These are phyloP conservation scores for Beauveria asiatica DNA, from an alignment of 2,329 filamentous ascomycete species.

Conservation along the genomic window DNA sequence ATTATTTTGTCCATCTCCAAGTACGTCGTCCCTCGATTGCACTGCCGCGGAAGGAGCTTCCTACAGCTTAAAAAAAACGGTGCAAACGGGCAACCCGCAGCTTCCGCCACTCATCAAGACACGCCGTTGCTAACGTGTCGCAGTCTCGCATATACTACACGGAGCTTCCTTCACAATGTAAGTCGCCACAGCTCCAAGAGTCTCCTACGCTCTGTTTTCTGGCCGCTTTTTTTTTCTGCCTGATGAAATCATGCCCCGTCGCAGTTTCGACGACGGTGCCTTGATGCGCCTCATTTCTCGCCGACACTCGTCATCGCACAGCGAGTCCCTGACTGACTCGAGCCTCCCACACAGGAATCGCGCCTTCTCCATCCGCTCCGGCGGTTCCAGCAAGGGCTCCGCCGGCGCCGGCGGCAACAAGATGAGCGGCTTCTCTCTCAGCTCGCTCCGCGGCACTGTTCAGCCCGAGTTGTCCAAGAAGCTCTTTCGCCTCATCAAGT, in stretches of 20 bases:
- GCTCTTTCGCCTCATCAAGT: conserved; percentile 89
- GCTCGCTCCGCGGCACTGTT: conserved; percentile 72
- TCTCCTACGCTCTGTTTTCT: not conserved
- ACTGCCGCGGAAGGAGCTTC: not conserved
- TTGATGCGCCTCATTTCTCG: conserved; percentile 14
- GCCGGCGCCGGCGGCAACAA: conserved; percentile 30
- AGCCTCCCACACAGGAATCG: conserved; percentile 51
- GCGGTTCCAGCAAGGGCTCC: conserved; percentile 38
- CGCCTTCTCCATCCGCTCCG: conserved; percentile 64
- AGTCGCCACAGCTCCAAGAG: not conserved
- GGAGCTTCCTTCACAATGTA: conserved; percentile 3
- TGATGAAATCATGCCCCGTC: conserved; percentile 22
- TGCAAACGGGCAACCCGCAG: not conserved
- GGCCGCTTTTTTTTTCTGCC: not conserved
- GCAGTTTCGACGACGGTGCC: conserved; percentile 23
- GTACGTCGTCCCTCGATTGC: not conserved
- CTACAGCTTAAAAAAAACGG: not conserved
- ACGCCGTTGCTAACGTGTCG: not conserved
- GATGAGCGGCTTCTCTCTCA: conserved; percentile 66
- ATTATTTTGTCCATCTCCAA: not conserved
- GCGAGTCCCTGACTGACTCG: conserved; percentile 20
- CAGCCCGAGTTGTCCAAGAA: conserved; percentile 85
- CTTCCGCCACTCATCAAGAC: not conserved
- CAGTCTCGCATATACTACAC: not conserved
- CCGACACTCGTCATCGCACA: conserved; percentile 14